Base-by-base conservation (phyloP, 495 filamentous ascomycete genomes). In the Penicillium fimorum region DNA sequence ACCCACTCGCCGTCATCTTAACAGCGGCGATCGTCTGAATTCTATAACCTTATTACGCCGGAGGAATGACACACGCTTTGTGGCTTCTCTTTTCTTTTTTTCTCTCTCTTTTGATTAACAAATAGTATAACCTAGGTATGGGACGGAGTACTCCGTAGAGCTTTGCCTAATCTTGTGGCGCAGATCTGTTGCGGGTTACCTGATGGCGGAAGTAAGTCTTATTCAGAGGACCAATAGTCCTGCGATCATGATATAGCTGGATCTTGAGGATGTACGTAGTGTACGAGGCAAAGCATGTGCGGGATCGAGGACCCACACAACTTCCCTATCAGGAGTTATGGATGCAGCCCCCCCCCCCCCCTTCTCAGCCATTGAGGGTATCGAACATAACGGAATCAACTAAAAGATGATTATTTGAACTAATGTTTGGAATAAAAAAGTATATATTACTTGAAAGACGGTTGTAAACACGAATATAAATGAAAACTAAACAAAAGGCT, bases 1-100 rank as follows among this genome's bases (percentile, higher is more conserved):
- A 57, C 57, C 63, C 65, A 68, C 60, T 47, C 35, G 41, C 25
- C 3, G 53, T 45, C 54, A 64, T 64, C 55, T 57, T 58, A 55
- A 58, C 25, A 12, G 13, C 53, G 49, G 37, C 46, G 62, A 68
- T 68, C 65, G 17, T 53, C 49, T 62, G 43, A 22, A 55, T 59
- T 42, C 29, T 27, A 35, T 20, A 60, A 58, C 56, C 62, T 62
- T 62, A 64, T 58, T 61, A 46, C 30, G 11, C 22, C 17, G 30
- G 35, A 27, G 40, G n/a, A 54, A 45, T 33, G 12, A 9, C 25
- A 9, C 18, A 37, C 13, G 10, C 13, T 6, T 4, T 37, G n/a
- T 40, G 12, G 50, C 24, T 47, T 30, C 10, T 5, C 11, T 46
- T 47, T 32, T 32, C 30, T 32, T 12, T 6, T 29, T 18, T 24